These are phyloP conservation scores for Euclidium syriacum DNA, from an alignment of 345 rosid species.

Conservation along the genomic window DNA sequence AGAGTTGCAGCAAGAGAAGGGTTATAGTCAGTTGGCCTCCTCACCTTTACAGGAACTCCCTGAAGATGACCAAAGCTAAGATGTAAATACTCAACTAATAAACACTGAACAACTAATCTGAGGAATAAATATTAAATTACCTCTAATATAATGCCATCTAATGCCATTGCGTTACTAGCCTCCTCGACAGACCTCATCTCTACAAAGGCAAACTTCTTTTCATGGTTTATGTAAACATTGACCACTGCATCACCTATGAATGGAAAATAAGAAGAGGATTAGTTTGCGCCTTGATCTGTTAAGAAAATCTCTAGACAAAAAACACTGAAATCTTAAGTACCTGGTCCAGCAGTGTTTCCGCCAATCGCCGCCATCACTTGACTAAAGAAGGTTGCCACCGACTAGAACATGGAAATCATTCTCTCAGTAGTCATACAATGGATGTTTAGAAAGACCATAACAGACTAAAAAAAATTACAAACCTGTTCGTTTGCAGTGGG, in stretches of 20 bases:
- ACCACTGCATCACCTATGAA: conserved; percentile 94
- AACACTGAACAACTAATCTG: background rate
- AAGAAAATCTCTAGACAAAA: background rate
- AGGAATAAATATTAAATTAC: conserved; percentile 25
- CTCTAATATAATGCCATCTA: conserved; percentile 96
- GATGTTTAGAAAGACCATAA: background rate
- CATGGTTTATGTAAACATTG: conserved; percentile 97
- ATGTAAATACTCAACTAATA: conserved; percentile 1
- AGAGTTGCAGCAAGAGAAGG: conserved; percentile 94
- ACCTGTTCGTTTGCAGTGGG: conserved; percentile 99
- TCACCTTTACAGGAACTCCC: conserved; percentile 99
- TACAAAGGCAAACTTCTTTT: conserved; percentile 99
- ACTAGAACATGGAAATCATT: conserved; percentile 39
- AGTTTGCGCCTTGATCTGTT: background rate
- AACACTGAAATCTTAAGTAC: conserved; percentile 26
- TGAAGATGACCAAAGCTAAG: conserved; percentile 27
- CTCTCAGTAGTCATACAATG: conserved; percentile 17
- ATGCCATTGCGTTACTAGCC: conserved; percentile 99
- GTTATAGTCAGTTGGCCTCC: conserved; percentile 97
- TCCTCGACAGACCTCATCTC: conserved; percentile 99
- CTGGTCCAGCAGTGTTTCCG: conserved; percentile 98
- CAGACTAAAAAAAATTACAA: background rate
- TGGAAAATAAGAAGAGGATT: conserved; percentile 8
- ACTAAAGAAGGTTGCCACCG: conserved; percentile 89
- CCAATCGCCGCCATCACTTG: conserved; percentile 98